A percentile compares a stretch with the other conserved stretches of the same genome.
These are phyloP conservation scores for Scheffersomyces titani DNA, from an alignment of 1,139 yeast genomes.

Conservation along the genomic window DNA sequence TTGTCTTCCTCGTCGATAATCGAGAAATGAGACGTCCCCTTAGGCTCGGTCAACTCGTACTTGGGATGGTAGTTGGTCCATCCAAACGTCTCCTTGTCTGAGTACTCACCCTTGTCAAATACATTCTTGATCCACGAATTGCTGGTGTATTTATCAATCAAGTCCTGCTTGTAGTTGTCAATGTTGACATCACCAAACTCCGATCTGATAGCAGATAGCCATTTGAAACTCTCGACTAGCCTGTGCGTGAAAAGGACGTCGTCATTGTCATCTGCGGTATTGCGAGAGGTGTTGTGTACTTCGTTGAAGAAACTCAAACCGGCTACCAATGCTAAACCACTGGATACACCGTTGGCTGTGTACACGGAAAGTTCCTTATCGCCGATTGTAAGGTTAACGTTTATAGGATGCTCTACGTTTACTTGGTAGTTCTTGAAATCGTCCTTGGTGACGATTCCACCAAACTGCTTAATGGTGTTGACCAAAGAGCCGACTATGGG, in stretches of 20 bases:
- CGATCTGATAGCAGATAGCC: constrained; percentile 86
- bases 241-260: constrained; percentile 61
- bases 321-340: constrained; percentile 79
- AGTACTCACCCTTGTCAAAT: constrained; percentile 41
- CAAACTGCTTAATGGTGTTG: constrained; percentile 40
- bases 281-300: constrained; percentile 1
- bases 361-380: constrained; percentile 52
- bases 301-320: constrained; percentile 62
- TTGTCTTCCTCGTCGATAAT: constrained; percentile 69
- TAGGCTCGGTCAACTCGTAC: constrained; percentile 71
- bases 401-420: constrained; percentile 56
- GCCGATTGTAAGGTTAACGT: constrained; percentile 31
- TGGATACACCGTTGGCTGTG: constrained; percentile 76
- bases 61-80: constrained; percentile 81
- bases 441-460: constrained; percentile 60
- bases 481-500: constrained; percentile 66
- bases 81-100: constrained; percentile 56
- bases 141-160: constrained; percentile 32
- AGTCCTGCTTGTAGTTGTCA: constrained; percentile 17
- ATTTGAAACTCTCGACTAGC: constrained; percentile 84
- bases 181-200: constrained; percentile 66
- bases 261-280: constrained; percentile 24
- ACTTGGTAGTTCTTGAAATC: constrained; percentile 70
- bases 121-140: constrained; percentile 59
- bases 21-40: constrained; percentile 88